These are phyloP conservation scores for Ilex paraguariensis DNA, from an alignment of 305 asterid species.

Conservation along the genomic window DNA sequence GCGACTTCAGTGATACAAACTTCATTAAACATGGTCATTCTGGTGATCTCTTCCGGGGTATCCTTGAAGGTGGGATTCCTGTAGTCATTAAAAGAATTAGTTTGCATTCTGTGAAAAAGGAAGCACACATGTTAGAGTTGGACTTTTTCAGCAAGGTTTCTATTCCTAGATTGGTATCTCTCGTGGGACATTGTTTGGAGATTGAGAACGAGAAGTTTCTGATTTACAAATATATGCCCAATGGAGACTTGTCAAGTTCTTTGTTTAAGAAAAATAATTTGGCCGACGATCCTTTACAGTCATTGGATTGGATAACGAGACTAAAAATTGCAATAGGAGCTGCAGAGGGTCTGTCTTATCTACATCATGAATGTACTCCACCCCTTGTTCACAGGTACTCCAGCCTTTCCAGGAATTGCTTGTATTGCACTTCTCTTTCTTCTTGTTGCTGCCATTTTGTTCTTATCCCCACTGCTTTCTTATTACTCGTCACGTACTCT, in stretches of 20 bases:
- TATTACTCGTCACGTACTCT: neutral
- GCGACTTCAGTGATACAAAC: conserved; percentile 51
- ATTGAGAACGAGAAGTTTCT: conserved; percentile 61
- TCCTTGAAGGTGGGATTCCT: conserved; percentile 62
- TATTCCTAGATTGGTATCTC: conserved; percentile 75
- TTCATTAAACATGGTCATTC: conserved; percentile 77
- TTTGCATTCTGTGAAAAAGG: conserved; percentile 52
- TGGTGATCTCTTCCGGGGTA: conserved; percentile 70
- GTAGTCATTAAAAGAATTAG: conserved; percentile 65
- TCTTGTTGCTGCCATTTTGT: neutral
- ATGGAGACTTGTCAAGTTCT: conserved; percentile 58
- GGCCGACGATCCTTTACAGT: conserved; percentile 44
- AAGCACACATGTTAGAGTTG: conserved; percentile 54
- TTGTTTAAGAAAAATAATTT: conserved; percentile 44
- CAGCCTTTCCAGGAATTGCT: conserved; percentile 3
- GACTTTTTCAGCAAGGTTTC: conserved; percentile 66
- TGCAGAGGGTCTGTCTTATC: conserved; percentile 54
- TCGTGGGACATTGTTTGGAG: conserved; percentile 84
- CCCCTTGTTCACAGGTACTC: conserved; percentile 70
- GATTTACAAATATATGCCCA: conserved; percentile 57
- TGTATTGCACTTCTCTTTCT: neutral
- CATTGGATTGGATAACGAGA: conserved; percentile 69
- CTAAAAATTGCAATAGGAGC: conserved; percentile 59
- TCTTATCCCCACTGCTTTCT: too few species aligned
- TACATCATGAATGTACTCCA: conserved; percentile 60